phyloP scores from a whole-genome alignment of 306 rosid genomes.

The Trichosanthes truncata region DNA sequence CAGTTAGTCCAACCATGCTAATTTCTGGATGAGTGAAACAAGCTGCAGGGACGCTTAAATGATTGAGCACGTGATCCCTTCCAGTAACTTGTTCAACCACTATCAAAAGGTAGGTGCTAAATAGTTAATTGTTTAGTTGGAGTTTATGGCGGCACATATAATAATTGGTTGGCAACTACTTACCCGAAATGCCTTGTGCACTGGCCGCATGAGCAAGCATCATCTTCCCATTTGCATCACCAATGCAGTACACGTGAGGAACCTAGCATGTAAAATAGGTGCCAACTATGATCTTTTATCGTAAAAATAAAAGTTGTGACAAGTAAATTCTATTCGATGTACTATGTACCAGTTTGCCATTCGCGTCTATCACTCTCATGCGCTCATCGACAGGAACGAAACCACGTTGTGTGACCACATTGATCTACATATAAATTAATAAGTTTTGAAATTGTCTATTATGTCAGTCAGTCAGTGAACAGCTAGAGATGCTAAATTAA shows the following conservation, averaged over 20 bases:
- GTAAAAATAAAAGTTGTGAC: not conserved
- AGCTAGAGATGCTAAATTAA: not conserved
- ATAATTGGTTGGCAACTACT: slow-evolving; percentile 9
- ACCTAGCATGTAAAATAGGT: slow-evolving; percentile 47
- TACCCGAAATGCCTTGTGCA: slow-evolving; percentile 95
- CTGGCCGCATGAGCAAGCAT: slow-evolving; percentile 99
- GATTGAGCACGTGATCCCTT: slow-evolving; percentile 24
- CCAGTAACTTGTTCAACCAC: slow-evolving; percentile 98
- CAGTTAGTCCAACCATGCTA: slow-evolving; percentile 94
- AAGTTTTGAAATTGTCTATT: not conserved
- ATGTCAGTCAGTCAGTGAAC: not conserved
- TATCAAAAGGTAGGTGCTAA: slow-evolving; percentile 6
- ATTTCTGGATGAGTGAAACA: slow-evolving; percentile 7
- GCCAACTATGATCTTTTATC: slow-evolving; percentile 7
- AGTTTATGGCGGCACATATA: not conserved
- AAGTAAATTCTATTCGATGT: slow-evolving; percentile 11
- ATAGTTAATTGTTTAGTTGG: not conserved
- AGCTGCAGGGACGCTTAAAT: no score
- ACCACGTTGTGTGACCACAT: slow-evolving; percentile 78
- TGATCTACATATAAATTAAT: slow-evolving; percentile 44
- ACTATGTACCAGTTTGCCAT: slow-evolving; percentile 63
- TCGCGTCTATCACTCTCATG: slow-evolving; percentile 68
- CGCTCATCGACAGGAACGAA: slow-evolving; percentile 92
- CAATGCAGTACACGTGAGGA: slow-evolving; percentile 82
- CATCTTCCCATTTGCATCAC: slow-evolving; percentile 96